A percentile compares a stretch with the other conserved stretches of the same genome.
These are phyloP conservation scores for Cordyceps cicadae DNA, from an alignment of 2,329 filamentous ascomycete genomes.

Conservation along the genomic window DNA sequence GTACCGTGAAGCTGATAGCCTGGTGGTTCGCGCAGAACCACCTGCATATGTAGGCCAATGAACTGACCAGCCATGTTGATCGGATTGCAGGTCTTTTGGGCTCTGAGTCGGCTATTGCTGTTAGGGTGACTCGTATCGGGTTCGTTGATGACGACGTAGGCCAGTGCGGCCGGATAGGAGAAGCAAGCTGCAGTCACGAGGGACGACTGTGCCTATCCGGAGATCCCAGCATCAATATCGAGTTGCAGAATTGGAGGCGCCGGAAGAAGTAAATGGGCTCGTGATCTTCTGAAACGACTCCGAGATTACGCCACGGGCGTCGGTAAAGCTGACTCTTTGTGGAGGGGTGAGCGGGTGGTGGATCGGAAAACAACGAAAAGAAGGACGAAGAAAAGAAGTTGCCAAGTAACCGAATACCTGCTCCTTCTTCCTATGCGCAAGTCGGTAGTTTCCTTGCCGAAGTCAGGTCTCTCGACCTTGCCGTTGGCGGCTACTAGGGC, in stretches of 20 bases:
- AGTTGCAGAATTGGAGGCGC: neutral
- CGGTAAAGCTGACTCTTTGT: neutral
- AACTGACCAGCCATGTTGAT: conserved; percentile 51
- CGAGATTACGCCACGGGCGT: neutral
- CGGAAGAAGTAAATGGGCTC: neutral
- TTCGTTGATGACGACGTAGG: neutral
- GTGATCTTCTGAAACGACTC: neutral
- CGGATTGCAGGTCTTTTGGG: neutral
- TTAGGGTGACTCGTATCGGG: neutral
- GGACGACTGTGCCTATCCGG: neutral
- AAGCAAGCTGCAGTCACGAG: neutral
- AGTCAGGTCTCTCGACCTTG: neutral
- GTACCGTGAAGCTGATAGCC: conserved; percentile 59
- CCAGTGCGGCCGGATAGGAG: neutral
- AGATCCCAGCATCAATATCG: conserved; percentile 6
- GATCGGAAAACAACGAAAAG: too few species aligned
- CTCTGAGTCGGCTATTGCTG: neutral
- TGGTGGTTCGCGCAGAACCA: conserved; percentile 60
- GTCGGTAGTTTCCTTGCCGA: neutral
- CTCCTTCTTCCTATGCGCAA: neutral
- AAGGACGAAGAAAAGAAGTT: neutral
- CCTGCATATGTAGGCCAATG: conserved; percentile 66
- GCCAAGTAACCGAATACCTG: conserved; percentile 9
- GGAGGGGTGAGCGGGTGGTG: too few species aligned
- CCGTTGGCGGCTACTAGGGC: neutral